A percentile compares a stretch with the other conserved stretches of the same genome.
phyloP scores from a whole-genome alignment of 2,329 filamentous ascomycete species.

The Amauroascus niger region DNA sequence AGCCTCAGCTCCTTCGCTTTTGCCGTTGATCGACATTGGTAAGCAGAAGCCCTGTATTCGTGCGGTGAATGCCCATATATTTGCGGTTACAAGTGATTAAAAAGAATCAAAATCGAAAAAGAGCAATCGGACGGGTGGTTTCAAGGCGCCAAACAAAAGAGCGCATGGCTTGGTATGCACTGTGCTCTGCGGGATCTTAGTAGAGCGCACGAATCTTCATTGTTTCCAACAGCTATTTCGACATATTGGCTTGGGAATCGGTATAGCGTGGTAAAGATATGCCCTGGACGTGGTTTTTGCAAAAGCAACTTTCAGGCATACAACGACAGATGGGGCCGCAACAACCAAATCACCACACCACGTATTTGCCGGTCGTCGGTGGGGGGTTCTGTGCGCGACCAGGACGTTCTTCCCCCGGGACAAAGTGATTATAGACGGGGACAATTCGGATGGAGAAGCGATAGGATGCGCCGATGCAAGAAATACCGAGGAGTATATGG shows the following conservation, averaged over 20 bases:
- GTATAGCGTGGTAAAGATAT: not conserved
- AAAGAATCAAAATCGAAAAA: not conserved
- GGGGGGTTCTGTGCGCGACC: not conserved
- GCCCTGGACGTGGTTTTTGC: not conserved
- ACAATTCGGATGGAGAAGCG: not conserved
- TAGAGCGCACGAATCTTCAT: not conserved
- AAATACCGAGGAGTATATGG: not conserved
- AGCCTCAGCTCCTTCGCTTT: not conserved
- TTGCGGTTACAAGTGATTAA: not conserved
- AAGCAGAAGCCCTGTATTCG: not conserved
- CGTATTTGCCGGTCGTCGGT: not conserved
- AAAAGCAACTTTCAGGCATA: not conserved
- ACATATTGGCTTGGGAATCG: not conserved
- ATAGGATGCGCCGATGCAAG: not conserved
- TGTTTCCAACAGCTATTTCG: not conserved
- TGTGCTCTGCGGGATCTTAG: not conserved
- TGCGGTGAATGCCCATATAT: not conserved
- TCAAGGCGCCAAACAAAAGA: not conserved
- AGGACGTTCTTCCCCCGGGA: not conserved
- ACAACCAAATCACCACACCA: not conserved
- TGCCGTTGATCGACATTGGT: not conserved
- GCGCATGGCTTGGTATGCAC: not conserved
- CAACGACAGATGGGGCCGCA: not conserved
- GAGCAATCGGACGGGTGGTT: not conserved
- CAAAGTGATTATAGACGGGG: not conserved